Evolutionary conservation across 108 stramenopile genomes (phyloP).

Genomic region (Asterionellopsis glacialis): DNA sequence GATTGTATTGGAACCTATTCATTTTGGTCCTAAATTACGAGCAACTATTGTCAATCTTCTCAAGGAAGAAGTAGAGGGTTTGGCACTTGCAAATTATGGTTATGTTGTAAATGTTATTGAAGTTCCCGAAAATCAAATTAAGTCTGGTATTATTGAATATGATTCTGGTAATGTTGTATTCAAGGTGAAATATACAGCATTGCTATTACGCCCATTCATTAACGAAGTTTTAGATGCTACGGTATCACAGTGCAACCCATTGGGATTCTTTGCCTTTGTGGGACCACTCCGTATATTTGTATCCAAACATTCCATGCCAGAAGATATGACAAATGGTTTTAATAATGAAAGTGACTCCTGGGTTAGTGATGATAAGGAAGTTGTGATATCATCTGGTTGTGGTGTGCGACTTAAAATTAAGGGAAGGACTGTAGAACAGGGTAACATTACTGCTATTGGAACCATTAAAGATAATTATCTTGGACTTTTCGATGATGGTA

Average conservation of each 20-base stretch:
- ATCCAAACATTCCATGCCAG: conserved; percentile 91
- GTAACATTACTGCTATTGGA: conserved; percentile 90
- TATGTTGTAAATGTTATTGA: conserved; percentile 92
- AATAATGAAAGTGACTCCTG: conserved; percentile 89
- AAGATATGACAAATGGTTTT: conserved; percentile 92
- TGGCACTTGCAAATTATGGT: conserved; percentile 88
- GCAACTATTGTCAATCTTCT: conserved; percentile 80
- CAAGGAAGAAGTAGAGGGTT: conserved; percentile 88
- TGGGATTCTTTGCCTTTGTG: conserved; percentile 90
- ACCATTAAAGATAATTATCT: conserved; percentile 95
- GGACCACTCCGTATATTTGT: conserved; percentile 92
- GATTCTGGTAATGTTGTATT: conserved; percentile 87
- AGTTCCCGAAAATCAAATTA: conserved; percentile 88
- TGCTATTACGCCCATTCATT: conserved; percentile 84
- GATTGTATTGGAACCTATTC: conserved; percentile 78
- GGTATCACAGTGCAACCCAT: conserved; percentile 81
- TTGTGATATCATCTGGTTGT: conserved; percentile 82
- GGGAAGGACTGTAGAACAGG: conserved; percentile 88
- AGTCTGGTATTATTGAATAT: conserved; percentile 90
- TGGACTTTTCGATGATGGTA: conserved; percentile 85
- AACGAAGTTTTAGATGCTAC: conserved; percentile 93
- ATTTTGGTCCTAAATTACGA: conserved; percentile 81
- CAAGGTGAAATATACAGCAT: conserved; percentile 85
- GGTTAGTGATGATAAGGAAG: conserved; percentile 93
- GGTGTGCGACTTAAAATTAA: conserved; percentile 90